Percentiles rank a stretch among this genome's conserved stretches.
Evolutionary conservation across 2,329 filamentous ascomycete genomes (phyloP).

Genomic region (Trichoderma arundinaceum): DNA sequence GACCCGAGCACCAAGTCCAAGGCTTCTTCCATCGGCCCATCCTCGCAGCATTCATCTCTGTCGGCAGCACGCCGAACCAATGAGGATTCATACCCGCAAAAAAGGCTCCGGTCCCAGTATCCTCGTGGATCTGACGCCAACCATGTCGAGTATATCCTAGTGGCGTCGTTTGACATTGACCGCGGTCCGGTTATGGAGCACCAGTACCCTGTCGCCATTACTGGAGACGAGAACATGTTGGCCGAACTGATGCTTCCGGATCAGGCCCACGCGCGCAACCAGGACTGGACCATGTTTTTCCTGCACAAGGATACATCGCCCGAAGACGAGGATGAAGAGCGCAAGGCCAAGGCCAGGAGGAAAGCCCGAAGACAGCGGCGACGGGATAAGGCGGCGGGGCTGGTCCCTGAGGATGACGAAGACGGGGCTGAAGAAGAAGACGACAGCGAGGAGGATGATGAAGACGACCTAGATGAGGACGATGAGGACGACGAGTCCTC

Average conservation of each 20-base stretch:
- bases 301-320: conserved; percentile 91
- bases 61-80: conserved; percentile 58
- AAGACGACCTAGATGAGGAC: conserved; percentile 58
- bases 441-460: conserved; percentile 55
- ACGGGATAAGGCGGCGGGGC: conserved; percentile 57
- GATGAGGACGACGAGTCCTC: conserved; percentile 58
- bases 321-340: conserved; percentile 78
- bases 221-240: conserved; percentile 96
- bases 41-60: conserved; percentile 66
- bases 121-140: conserved; percentile 77
- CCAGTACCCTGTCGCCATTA: conserved; percentile 93
- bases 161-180: conserved; percentile 97
- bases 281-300: conserved; percentile 99
- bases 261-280: conserved; percentile 89
- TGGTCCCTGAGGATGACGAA: conserved; percentile 52
- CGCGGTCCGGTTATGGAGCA: conserved; percentile 97
- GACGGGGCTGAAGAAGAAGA: conserved; percentile 53
- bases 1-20: conserved; percentile 66
- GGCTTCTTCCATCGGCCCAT: conserved; percentile 63
- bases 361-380: conserved; percentile 57
- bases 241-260: conserved; percentile 98
- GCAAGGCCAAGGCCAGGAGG: conserved; percentile 60
- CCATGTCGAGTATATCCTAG: conserved; percentile 98
- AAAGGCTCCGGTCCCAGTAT: conserved; percentile 74
- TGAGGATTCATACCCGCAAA: conserved; percentile 56